phyloP scores from a whole-genome alignment of 768 basidiomycete genomes.

The Favolaschia claudopus region DNA sequence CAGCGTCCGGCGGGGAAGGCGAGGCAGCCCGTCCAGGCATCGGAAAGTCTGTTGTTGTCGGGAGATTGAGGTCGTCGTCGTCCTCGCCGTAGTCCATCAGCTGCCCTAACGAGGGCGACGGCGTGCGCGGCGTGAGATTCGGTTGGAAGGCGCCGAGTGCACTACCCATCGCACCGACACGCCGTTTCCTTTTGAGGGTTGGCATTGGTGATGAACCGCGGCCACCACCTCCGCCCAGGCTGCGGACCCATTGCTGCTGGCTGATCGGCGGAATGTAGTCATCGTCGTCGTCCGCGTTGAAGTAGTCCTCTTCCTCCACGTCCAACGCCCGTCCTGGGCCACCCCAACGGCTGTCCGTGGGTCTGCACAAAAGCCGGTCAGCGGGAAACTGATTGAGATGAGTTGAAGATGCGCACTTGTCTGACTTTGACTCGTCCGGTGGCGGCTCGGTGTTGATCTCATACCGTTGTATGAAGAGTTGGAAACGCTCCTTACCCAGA shows the following conservation, averaged over 20 bases:
- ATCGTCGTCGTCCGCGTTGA: conserved; percentile 80
- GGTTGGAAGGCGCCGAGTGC: conserved; percentile 57
- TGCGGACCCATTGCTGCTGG: conserved; percentile 44
- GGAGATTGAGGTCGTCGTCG: conserved; percentile 61
- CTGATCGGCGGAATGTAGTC: conserved; percentile 48
- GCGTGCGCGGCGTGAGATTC: conserved; percentile 42
- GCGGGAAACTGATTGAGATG: conserved; percentile 5
- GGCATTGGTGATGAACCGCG: conserved; percentile 41
- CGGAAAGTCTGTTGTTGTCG: conserved; percentile 34
- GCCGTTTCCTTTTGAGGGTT: conserved; percentile 66
- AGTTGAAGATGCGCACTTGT: conserved; percentile 52
- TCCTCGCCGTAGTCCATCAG: conserved; percentile 84
- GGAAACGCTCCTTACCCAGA: conserved; percentile 73
- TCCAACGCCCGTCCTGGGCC: conserved; percentile 62
- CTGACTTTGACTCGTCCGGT: conserved; percentile 57
- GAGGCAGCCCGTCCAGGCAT: conserved; percentile 41
- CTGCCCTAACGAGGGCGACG: conserved; percentile 61
- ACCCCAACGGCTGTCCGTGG: conserved; percentile 52
- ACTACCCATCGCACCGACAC: conserved; percentile 46
- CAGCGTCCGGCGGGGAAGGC: conserved; percentile 22
- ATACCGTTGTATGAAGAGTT: conserved; percentile 78
- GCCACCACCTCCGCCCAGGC: conserved; percentile 25
- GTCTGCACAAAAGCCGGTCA: conserved; percentile 38
- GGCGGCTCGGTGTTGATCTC: conserved; percentile 92
- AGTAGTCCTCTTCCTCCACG: conserved; percentile 91